Evolutionary conservation across 1,139 yeast species (phyloP).

Genomic region (Arxiozyma heterogenica): DNA sequence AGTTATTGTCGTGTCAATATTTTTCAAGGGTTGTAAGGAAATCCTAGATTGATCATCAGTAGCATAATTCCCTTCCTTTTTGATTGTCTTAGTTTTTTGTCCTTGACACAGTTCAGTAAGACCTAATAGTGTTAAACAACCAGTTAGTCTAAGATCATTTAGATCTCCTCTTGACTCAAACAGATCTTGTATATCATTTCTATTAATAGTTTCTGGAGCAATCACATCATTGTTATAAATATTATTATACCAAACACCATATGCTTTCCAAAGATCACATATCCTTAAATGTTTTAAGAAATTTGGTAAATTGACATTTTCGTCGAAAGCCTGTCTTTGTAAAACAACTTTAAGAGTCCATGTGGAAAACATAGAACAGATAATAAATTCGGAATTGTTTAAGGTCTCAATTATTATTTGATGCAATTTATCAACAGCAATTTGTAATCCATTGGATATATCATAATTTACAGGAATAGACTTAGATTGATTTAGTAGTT

Average conservation of each 20-base stretch:
- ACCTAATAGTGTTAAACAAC: background rate
- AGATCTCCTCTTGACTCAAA: background rate
- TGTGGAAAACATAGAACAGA: slow-evolving; percentile 55
- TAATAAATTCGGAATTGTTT: slow-evolving; percentile 46
- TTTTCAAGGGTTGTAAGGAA: background rate
- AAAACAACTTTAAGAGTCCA: slow-evolving; percentile 70
- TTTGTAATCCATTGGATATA: slow-evolving; percentile 42
- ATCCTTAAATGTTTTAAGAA: slow-evolving; percentile 69
- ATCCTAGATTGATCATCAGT: background rate
- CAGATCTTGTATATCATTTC: background rate
- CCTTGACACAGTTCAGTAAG: background rate
- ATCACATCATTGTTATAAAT: background rate
- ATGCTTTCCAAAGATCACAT: slow-evolving; percentile 71
- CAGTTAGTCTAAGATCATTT: background rate
- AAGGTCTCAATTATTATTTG: slow-evolving; percentile 20
- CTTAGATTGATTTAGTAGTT: background rate
- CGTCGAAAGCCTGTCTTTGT: slow-evolving; percentile 74
- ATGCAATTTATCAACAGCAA: slow-evolving; percentile 51
- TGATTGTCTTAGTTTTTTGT: background rate
- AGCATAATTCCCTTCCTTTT: background rate
- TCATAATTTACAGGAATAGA: slow-evolving; percentile 6
- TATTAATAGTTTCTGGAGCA: background rate
- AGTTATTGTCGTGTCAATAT: slow-evolving; percentile 6
- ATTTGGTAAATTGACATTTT: slow-evolving; percentile 59
- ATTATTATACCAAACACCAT: slow-evolving; percentile 43